Percentiles rank a stretch among this genome's conserved stretches.
phyloP scores from a whole-genome alignment of 805 yeast species.

The Priceomyces medius region DNA sequence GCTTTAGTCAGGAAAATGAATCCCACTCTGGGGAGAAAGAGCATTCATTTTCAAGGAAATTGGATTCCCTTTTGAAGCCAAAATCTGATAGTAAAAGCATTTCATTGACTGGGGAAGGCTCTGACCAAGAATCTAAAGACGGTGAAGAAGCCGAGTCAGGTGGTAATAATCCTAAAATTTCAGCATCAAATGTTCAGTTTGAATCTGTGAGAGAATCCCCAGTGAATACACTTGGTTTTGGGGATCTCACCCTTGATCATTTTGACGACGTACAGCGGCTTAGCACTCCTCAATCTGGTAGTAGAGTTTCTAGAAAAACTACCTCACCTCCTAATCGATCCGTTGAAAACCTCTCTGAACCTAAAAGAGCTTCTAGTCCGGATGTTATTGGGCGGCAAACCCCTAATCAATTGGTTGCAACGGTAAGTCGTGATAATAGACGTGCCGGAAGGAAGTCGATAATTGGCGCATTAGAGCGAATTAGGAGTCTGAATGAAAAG shows the following conservation, averaged over 20 bases:
- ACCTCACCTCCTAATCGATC: conserved; percentile 18
- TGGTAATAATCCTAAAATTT: background rate
- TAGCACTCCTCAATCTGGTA: background rate
- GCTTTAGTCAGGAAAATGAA: conserved; percentile 11
- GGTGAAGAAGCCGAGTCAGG: background rate
- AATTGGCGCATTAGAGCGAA: conserved; percentile 9
- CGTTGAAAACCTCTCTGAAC: conserved; percentile 15
- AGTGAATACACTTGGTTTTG: conserved; percentile 48
- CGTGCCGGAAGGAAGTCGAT: conserved; percentile 21
- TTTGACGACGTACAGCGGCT: conserved; percentile 10
- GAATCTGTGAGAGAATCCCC: conserved; percentile 48
- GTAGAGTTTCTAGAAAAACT: conserved; percentile 4
- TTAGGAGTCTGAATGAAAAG: conserved; percentile 9
- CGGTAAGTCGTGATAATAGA: conserved; percentile 18
- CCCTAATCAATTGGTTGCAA: conserved; percentile 15
- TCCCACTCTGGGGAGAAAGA: conserved; percentile 11
- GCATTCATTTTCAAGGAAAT: conserved; percentile 20
- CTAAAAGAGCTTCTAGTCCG: conserved; percentile 16
- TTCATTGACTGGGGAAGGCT: conserved; percentile 8
- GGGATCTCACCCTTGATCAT: conserved; percentile 33
- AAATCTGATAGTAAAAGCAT: conserved; percentile 9
- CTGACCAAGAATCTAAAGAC: background rate
- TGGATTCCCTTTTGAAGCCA: conserved; percentile 25
- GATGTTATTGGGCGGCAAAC: conserved; percentile 16
- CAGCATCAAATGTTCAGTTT: conserved; percentile 40